Evolutionary conservation across 208 protist genomes (phyloP), one percentile per base, ranked within the genome.

Genomic region (Lotmaria passim): DNA sequence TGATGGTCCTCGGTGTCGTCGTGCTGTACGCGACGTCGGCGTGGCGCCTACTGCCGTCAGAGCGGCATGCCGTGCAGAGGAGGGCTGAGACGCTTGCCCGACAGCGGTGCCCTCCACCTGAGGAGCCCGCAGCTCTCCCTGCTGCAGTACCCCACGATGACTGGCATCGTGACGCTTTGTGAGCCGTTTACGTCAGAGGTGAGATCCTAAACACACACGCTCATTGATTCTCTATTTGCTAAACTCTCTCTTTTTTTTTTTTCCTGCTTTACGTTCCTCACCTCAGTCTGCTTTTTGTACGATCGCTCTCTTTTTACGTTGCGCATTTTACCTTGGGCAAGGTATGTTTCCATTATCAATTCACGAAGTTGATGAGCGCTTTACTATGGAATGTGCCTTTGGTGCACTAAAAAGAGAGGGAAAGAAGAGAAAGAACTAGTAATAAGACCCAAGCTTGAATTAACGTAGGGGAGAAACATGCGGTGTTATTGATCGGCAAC

Each of bases 11-110:
- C 12, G 56, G 14, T 3, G 19, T 76, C n/a, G 28, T 59, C 26
- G 55, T n/a, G 0, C 38, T 65, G 15, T 76, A 60, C 38, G 56
- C 53, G 7, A 60, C 56, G 6, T 76, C 70, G 0, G 70, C 70
- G 51, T 76, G 70, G 70, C 61, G 70, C 6, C 30, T 63, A 24
- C 38, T 76, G 63, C 70, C 70, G 15, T 76, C 70, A n/a, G 70
- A 76, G 70, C 62, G 33, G 34, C 24, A 31, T 10, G 46, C 51
- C 0, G 62, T 76, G 44, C 62, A 46, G 8, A 28, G 48, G n/a
- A 41, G 19, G 19, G 70, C 70, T 6, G 70, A 76, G 62, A 38
- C 12, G 28, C 57, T 76, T n/a, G 70, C 55, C 5, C 55, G 56
- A 11, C 62, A 65, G 36, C 62, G 60, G 14, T 63, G 41, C 46